A percentile compares a stretch with the other conserved stretches of the same genome.
Evolutionary conservation across 306 rosid species (phyloP).

Genomic region (Prunus campanulata): DNA sequence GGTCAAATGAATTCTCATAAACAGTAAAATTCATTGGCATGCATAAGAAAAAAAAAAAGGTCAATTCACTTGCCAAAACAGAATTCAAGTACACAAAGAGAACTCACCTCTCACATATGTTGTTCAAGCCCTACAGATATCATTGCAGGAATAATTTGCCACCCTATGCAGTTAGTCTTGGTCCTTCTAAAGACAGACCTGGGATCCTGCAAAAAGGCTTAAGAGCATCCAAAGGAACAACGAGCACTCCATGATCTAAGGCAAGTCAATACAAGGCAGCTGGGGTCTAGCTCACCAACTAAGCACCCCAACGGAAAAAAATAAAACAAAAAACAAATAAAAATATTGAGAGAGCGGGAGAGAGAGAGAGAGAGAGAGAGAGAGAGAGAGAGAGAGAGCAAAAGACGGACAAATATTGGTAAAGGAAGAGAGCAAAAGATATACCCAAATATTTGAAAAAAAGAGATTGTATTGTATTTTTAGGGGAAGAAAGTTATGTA

Average conservation of each 20-base stretch:
- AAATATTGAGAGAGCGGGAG: not conserved
- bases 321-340: not conserved
- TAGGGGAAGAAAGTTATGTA: not conserved
- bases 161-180: not conserved
- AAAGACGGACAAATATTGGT: not conserved
- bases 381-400: not conserved
- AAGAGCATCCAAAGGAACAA: slow-evolving; percentile 24
- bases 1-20: not conserved
- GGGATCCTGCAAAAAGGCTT: slow-evolving; percentile 9
- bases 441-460: not conserved
- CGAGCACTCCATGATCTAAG: slow-evolving; percentile 44
- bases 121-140: slow-evolving; percentile 16
- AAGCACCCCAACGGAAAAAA: slow-evolving; percentile 8
- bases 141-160: slow-evolving; percentile 6
- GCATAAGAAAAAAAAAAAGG: not conserved
- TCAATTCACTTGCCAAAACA: not conserved
- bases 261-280: slow-evolving; percentile 49
- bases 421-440: not conserved
- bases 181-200: slow-evolving; percentile 6
- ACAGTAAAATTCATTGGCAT: not conserved
- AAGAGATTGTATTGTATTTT: not conserved
- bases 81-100: not conserved
- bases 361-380: not conserved
- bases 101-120: slow-evolving; percentile 33
- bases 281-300: slow-evolving; percentile 51